These are phyloP conservation scores for Triglochin maritima DNA, from an alignment of 106 monocot genomes.

Conservation along the genomic window DNA sequence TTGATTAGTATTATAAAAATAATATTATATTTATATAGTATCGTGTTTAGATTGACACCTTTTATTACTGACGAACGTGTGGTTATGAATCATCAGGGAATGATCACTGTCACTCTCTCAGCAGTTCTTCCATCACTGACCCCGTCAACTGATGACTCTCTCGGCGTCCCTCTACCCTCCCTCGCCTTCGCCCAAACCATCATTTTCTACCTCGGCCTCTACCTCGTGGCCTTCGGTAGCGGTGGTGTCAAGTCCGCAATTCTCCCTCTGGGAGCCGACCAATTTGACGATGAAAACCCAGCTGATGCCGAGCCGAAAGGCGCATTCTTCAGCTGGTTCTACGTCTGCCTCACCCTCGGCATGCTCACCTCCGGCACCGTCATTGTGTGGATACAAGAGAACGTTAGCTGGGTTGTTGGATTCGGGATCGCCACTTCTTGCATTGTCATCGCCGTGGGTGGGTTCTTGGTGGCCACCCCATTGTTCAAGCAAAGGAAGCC, in stretches of 20 bases:
- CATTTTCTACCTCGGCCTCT: conserved; percentile 50
- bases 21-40: too few relatives aligned
- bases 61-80: too few relatives aligned
- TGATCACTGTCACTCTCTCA: conserved; percentile 39
- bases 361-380: conserved; percentile 71
- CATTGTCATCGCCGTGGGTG: conserved; percentile 28
- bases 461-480: conserved; percentile 43
- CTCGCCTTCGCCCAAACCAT: conserved; percentile 25
- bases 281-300: conserved; percentile 60
- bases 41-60: too few relatives aligned
- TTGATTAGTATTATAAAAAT: too few relatives aligned
- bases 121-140: conserved; percentile 36
- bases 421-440: conserved; percentile 48
- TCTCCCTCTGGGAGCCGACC: conserved; percentile 72
- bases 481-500: conserved; percentile 45
- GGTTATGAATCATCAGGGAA: conserved; percentile 26
- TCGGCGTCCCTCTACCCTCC: conserved; percentile 14
- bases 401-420: conserved; percentile 44
- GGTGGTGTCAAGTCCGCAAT: conserved; percentile 80
- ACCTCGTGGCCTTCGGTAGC: conserved; percentile 73
- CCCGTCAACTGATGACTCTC: conserved; percentile 45
- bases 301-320: conserved; percentile 46
- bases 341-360: conserved; percentile 65
- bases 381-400: conserved; percentile 49
- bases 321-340: conserved; percentile 86